Evolutionary conservation across 768 basidiomycete genomes (phyloP).

Genomic region (Lentinula guzmanii): DNA sequence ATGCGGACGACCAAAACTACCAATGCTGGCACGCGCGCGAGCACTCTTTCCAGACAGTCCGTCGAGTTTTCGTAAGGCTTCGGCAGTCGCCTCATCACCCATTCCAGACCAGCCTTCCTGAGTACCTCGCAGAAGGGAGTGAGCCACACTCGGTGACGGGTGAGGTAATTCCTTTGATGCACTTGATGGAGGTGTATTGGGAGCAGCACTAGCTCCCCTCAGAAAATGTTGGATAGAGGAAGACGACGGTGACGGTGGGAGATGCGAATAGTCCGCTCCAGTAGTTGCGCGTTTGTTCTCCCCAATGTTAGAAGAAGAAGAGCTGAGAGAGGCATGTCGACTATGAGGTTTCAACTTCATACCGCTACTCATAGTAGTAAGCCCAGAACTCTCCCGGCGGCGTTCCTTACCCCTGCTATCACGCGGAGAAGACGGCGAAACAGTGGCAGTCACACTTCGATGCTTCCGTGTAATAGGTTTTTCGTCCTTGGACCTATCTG

Average conservation of each 20-base stretch:
- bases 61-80: conserved; percentile 89
- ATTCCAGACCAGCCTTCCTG: conserved; percentile 88
- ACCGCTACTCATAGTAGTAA: conserved; percentile 31
- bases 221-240: conserved; percentile 83
- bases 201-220: conserved; percentile 42
- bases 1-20: conserved; percentile 62
- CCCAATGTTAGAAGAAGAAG: conserved; percentile 54
- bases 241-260: conserved; percentile 89
- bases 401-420: conserved; percentile 49
- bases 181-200: conserved; percentile 31
- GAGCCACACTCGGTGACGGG: conserved; percentile 64
- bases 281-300: conserved; percentile 43
- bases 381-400: conserved; percentile 45
- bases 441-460: conserved; percentile 59
- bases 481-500: conserved; percentile 33
- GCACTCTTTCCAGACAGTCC: conserved; percentile 76
- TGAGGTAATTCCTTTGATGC: conserved; percentile 40
- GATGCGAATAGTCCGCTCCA: conserved; percentile 77
- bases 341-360: conserved; percentile 42
- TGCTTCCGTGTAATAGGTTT: conserved; percentile 51
- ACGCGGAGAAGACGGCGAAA: conserved; percentile 27
- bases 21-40: conserved; percentile 71
- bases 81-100: conserved; percentile 84
- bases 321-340: conserved; percentile 64
- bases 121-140: conserved; percentile 79